Conservation (phyloP, 1,284 basidiomycete species). For the Kwoniella shivajii region DNA sequence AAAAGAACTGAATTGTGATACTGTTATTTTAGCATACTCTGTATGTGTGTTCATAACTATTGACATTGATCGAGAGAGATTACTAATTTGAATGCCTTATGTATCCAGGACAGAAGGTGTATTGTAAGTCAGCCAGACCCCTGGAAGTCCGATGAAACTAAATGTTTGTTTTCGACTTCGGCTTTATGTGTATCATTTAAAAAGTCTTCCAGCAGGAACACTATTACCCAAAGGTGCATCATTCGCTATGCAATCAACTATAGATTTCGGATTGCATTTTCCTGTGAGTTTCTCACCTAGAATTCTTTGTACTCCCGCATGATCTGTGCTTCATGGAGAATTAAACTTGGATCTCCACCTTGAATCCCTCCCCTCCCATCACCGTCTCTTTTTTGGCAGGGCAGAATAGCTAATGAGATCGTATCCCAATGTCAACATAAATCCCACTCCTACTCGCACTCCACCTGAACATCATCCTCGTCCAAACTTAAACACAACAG, state of each 20-base stretch:
- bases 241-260: slow-evolving; percentile 49
- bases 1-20: neutral
- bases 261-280: slow-evolving; percentile 50
- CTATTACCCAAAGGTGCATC: slow-evolving; percentile 45
- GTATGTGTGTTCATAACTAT: slow-evolving; percentile 18
- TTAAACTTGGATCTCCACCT: too few species aligned
- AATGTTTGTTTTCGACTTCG: too few species aligned
- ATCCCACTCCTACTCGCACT: too few species aligned
- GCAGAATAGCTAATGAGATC: too few species aligned
- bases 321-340: too few species aligned
- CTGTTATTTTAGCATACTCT: slow-evolving; percentile 29
- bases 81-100: neutral
- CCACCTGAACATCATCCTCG: neutral
- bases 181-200: too few species aligned
- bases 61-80: neutral
- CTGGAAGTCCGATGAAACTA: too few species aligned
- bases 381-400: too few species aligned
- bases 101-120: slow-evolving; percentile 42
- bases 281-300: slow-evolving; percentile 28
- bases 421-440: too few species aligned
- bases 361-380: too few species aligned
- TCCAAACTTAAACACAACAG: slow-evolving; percentile 17
- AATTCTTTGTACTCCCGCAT: neutral
- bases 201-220: slow-evolving; percentile 47
- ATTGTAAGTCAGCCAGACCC: slow-evolving; percentile 33